Evolutionary conservation across 306 rosid genomes (phyloP).

Genomic region (Cicer yamashitae): DNA sequence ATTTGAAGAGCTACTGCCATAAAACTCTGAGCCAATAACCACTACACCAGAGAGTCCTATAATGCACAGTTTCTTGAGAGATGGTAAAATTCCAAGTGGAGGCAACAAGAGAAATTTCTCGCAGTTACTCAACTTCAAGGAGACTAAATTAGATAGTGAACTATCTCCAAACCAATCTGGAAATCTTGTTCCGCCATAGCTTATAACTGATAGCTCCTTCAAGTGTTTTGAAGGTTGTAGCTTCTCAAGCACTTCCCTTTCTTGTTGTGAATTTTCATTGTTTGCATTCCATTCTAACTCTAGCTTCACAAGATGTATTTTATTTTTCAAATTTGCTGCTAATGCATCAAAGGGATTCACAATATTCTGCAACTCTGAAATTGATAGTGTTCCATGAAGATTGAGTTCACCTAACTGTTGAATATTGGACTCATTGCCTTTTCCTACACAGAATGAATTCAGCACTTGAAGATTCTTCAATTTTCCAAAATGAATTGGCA

Average conservation of each 20-base stretch:
- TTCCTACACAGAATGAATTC: conserved; percentile 33
- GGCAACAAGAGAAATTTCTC: conserved; percentile 31
- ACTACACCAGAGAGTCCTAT: not conserved
- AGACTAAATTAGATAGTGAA: conserved; percentile 34
- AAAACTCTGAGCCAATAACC: conserved; percentile 22
- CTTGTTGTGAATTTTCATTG: not conserved
- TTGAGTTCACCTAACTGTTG: conserved; percentile 21
- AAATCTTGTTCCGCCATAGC: conserved; percentile 23
- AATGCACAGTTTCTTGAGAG: not conserved
- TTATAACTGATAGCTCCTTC: not conserved
- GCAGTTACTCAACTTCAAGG: not conserved
- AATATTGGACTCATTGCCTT: conserved; percentile 10
- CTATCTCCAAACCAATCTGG: conserved; percentile 44
- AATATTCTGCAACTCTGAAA: conserved; percentile 33
- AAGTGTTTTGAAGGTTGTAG: conserved; percentile 35
- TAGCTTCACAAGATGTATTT: not conserved
- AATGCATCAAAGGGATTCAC: not conserved
- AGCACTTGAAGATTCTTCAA: conserved; percentile 31
- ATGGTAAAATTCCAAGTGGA: conserved; percentile 23
- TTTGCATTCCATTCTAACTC: conserved; percentile 22
- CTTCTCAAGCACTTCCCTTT: conserved; percentile 41
- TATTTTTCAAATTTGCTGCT: not conserved
- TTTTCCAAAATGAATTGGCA: conserved; percentile 17
- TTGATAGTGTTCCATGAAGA: conserved; percentile 1
- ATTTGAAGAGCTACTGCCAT: not conserved